A percentile compares a stretch with the other conserved stretches of the same genome.
Conservation (phyloP, 2,329 filamentous ascomycete genomes). For the Fusarium nygamai region DNA sequence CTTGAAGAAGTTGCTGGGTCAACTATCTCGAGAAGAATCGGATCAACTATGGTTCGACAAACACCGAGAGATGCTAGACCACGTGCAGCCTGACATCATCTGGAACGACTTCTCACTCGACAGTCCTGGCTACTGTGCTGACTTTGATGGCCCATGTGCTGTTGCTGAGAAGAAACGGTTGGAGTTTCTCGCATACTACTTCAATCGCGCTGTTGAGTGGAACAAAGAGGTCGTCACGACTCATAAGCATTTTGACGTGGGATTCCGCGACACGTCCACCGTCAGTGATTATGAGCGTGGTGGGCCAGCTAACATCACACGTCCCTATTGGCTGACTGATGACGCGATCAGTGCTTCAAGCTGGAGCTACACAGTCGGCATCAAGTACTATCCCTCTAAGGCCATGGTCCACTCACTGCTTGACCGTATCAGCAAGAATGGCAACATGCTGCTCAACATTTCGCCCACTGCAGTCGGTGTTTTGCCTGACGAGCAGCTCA, state of each 20-base stretch:
- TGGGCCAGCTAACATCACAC: constrained; percentile 2
- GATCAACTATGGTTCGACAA: constrained; percentile 12
- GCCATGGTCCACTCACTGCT: constrained; percentile 11
- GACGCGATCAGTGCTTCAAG: constrained; percentile 14
- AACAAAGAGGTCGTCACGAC: constrained; percentile 6
- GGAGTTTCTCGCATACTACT: constrained; percentile 13
- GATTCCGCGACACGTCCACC: constrained; percentile 14
- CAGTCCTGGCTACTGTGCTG: not conserved
- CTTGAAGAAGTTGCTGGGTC: not conserved
- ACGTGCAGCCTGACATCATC: constrained; percentile 14
- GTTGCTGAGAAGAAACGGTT: not conserved
- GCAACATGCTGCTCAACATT: constrained; percentile 12
- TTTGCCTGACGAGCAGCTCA: not conserved
- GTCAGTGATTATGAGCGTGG: constrained; percentile 14
- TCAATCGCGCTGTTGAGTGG: constrained; percentile 12
- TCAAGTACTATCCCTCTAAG: constrained; percentile 19
- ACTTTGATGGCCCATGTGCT: constrained; percentile 1
- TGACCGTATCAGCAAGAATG: constrained; percentile 14
- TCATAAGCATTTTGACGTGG: constrained; percentile 12
- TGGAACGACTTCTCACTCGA: constrained; percentile 18
- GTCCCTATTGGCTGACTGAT: constrained; percentile 12
- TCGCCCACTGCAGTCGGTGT: constrained; percentile 6
- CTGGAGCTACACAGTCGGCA: constrained; percentile 12
- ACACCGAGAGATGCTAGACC: constrained; percentile 13
- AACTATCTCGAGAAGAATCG: not conserved